Conservation (phyloP, 306 rosid genomes). For the Luffa aegyptiaca region DNA sequence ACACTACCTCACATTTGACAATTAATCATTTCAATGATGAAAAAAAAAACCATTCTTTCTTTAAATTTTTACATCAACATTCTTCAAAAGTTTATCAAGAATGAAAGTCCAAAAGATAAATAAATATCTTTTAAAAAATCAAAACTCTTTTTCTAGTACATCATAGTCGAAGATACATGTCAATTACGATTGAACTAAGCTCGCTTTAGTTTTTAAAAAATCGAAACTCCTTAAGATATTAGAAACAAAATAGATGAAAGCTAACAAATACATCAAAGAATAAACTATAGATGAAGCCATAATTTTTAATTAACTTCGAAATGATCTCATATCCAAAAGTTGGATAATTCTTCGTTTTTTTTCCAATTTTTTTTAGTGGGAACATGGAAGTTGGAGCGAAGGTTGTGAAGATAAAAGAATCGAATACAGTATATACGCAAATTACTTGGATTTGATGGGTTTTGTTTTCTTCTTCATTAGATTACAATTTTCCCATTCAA, state of each 20-base stretch:
- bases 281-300: not conserved
- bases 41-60: too few relatives aligned
- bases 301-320: not conserved
- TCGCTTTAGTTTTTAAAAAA: too few relatives aligned
- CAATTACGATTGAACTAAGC: too few relatives aligned
- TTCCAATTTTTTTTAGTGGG: not conserved
- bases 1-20: too few relatives aligned
- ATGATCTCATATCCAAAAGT: not conserved
- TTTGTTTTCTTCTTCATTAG: slow-evolving; percentile 6
- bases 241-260: not conserved
- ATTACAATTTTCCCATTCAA: not conserved
- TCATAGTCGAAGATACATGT: too few relatives aligned
- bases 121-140: too few relatives aligned
- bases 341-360: not conserved
- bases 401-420: not conserved
- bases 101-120: too few relatives aligned
- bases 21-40: too few relatives aligned
- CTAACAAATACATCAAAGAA: not conserved
- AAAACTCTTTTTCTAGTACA: too few relatives aligned
- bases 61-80: too few relatives aligned
- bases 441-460: not conserved
- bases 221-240: too few relatives aligned
- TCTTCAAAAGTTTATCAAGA: too few relatives aligned
- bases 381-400: not conserved
- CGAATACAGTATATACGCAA: not conserved